Conservation (phyloP, 179 eudicot genomes). For the Nepenthes alata region DNA sequence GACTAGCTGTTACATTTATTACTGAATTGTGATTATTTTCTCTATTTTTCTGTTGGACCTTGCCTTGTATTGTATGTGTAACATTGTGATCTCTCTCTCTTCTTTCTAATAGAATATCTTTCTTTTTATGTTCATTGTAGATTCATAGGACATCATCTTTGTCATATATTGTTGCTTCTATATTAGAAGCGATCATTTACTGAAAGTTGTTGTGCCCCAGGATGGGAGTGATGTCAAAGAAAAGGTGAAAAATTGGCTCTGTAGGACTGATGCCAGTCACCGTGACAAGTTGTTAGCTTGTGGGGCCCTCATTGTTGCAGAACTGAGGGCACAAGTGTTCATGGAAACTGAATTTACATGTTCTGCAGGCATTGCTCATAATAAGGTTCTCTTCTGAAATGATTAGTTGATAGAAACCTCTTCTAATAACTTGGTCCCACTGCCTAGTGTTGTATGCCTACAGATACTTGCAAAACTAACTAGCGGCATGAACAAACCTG, state of each 20-base stretch:
- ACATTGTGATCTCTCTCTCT: not conserved
- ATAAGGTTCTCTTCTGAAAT: slow-evolving; percentile 39
- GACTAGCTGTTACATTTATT: too few relatives aligned
- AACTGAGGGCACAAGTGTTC: slow-evolving; percentile 77
- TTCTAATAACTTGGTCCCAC: not conserved
- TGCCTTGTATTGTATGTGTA: not conserved
- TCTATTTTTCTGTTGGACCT: not conserved
- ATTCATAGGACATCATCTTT: not conserved
- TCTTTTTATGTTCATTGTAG: too few relatives aligned
- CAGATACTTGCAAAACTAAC: slow-evolving; percentile 93
- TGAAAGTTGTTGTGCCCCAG: slow-evolving; percentile 22
- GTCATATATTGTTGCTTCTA: not conserved
- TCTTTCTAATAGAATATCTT: not conserved
- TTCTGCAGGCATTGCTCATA: slow-evolving; percentile 96
- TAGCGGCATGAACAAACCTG: slow-evolving; percentile 98
- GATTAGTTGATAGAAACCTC: not conserved
- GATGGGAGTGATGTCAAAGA: slow-evolving; percentile 32
- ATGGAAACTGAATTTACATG: slow-evolving; percentile 87
- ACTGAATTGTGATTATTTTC: not conserved
- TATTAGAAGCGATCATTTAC: not conserved
- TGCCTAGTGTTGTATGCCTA: slow-evolving; percentile 9
- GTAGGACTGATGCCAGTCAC: slow-evolving; percentile 47
- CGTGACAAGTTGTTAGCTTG: slow-evolving; percentile 81
- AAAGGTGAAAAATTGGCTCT: slow-evolving; percentile 55
- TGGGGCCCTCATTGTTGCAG: slow-evolving; percentile 87